Conservation (phyloP, 495 filamentous ascomycete species). For the Aspergillus cristatus region DNA sequence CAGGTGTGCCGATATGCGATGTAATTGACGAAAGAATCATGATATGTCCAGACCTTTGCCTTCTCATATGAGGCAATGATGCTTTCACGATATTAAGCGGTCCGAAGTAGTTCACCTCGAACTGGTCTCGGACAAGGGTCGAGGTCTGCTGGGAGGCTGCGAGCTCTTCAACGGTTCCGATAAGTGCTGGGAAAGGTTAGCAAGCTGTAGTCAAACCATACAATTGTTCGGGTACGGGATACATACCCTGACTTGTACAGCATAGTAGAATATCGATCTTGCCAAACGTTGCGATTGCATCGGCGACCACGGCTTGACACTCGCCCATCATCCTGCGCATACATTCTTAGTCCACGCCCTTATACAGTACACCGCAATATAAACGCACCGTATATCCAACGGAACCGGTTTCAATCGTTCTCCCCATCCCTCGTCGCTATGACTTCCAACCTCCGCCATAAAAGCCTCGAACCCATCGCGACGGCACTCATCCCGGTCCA, state of each 20-base stretch:
- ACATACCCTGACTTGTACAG: slow-evolving; percentile 71
- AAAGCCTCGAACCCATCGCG: slow-evolving; percentile 45
- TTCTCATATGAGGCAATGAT: slow-evolving; percentile 68
- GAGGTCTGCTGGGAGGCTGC: slow-evolving; percentile 60
- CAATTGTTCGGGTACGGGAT: neutral
- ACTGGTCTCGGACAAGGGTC: slow-evolving; percentile 78
- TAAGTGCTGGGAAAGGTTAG: slow-evolving; percentile 47
- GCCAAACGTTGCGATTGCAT: slow-evolving; percentile 75
- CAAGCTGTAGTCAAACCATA: neutral
- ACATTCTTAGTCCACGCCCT: neutral
- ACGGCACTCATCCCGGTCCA: slow-evolving; percentile 33
- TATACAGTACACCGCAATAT: neutral
- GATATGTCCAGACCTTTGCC: slow-evolving; percentile 75
- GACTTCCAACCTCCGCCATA: slow-evolving; percentile 62
- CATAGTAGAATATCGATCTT: slow-evolving; percentile 82
- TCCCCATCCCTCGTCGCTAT: slow-evolving; percentile 37
- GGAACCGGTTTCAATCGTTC: slow-evolving; percentile 33
- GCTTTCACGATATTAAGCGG: slow-evolving; percentile 94
- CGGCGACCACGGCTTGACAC: slow-evolving; percentile 77
- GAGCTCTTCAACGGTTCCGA: slow-evolving; percentile 89
- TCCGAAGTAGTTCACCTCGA: slow-evolving; percentile 90
- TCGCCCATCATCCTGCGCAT: slow-evolving; percentile 34
- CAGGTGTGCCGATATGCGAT: slow-evolving; percentile 86
- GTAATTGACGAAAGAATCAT: slow-evolving; percentile 84
- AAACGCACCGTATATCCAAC: slow-evolving; percentile 43